Base-by-base conservation (phyloP, 805 yeast species). In the Nematodospora valgi region DNA sequence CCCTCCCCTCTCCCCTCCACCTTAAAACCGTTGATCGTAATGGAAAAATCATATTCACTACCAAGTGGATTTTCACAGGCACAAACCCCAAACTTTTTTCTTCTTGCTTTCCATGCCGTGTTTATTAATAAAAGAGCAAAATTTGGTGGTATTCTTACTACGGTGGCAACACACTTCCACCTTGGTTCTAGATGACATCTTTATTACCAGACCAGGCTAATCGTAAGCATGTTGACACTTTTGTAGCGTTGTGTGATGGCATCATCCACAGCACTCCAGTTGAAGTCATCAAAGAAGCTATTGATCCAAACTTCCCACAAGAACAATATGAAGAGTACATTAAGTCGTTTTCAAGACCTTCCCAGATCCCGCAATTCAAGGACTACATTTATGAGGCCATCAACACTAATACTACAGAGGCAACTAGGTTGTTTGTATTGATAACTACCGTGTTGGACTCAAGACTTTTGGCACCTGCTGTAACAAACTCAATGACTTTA, bases 401-500 rank as follows among this genome's bases (percentile, higher is more conserved):
- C 12, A 48, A 44, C 23, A 14, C 35, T 13, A 44, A 45, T 15
- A 42, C 58, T 3, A 23, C 39, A 4, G 29, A 25, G 8, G 39
- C 64, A 1, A 37, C 46, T 18, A 46, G 48, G 26, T 20, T 40
- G n/a, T 57, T 62, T 35, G 45, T 48, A 12, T 20, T 61, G 2
- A 38, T 58, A 8, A 51, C 52, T 45, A 39, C 45, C 4, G 45
- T 49, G 1, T 54, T 67, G 34, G 51, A 51, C n/a, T 56, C 60
- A 22, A 51, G 64, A 32, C 34, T 62, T 6, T 39, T 52, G 11
- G 51, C 63, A 22, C 68, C 64, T 3, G 44, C 51, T 1, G 43
- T 63, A 23, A 60, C 71, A n/a, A 49, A 48, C n/a, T 48, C 66
- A 6, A 42, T 58, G 9, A 65, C 59, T 16, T 48, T 58, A 18